Evolutionary conservation across 805 yeast species (phyloP), one percentile per base, ranked within the genome.

Genomic region (Saccharomycopsis fodiens): DNA sequence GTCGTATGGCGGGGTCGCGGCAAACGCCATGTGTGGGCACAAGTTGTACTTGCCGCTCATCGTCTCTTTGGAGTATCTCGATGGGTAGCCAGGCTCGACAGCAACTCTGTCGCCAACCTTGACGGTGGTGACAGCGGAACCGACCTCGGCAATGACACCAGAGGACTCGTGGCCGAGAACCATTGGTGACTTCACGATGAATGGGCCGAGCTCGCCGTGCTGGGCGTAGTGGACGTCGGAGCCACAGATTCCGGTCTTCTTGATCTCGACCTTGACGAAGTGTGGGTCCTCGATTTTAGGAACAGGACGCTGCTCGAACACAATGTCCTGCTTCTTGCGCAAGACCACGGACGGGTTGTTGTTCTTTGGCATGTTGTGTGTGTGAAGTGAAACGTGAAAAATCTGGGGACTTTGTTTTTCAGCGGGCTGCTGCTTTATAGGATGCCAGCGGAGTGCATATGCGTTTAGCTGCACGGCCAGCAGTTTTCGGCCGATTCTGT

Each of bases 111-210:
- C 96, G 42, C 96, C 96, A 16, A 79, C 78, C 19, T 48, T 48
- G 41, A 86, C 70, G 8, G 69, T 59, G 2, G 73, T 76, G 35
- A 87, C 95, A 1, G 59, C 72, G 1, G 70, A 48, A 7, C 96
- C 96, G 37, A 82, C 74, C 55, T 82, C 81, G 17, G 72, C 78
- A 39, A 87, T 79, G 23, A 78, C 66, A 45, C 96, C 96, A 4
- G 89, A 67, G 8, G 89, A 79, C 59, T 87, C 96, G 59, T 87
- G 96, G 38, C 96, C 96, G 53, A 86, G 66, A 31, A 86, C 87
- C 91, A 86, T 83, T 38, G 95, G 95, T 21, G 69, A 65, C 52
- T 72, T 74, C 48, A 87, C 82, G 6, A 79, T 76, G 55, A 84
- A 86, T 6, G 77, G 72, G 20, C 95, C 96, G 57, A 86, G 82